Percentiles rank a stretch among this genome's conserved stretches.
Evolutionary conservation across 805 yeast species (phyloP).

Genomic region (Ogataea ganodermae): DNA sequence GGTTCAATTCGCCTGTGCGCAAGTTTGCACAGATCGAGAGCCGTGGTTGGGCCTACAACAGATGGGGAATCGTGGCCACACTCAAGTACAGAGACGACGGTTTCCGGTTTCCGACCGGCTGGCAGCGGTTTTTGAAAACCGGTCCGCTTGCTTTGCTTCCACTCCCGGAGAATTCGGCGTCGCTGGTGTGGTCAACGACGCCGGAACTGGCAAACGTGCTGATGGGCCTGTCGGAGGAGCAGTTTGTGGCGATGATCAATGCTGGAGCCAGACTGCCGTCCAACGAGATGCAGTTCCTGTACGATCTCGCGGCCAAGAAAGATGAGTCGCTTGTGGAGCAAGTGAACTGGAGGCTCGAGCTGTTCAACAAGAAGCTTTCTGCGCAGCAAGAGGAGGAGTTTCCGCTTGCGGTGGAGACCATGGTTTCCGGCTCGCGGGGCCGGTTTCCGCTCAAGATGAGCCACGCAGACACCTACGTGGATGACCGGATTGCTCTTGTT

Average conservation of each 20-base stretch:
- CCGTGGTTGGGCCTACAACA: constrained; percentile 88
- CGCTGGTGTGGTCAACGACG: constrained; percentile 90
- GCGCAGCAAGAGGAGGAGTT: constrained; percentile 54
- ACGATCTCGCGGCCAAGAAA: constrained; percentile 42
- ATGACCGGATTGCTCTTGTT: constrained; percentile 84
- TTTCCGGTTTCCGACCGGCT: constrained; percentile 65
- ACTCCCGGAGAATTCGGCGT: constrained; percentile 81
- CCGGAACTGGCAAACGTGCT: constrained; percentile 71
- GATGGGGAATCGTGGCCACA: constrained; percentile 93
- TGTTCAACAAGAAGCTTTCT: constrained; percentile 36
- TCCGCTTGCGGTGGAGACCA: constrained; percentile 66
- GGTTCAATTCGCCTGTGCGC: constrained; percentile 91
- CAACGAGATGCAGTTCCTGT: constrained; percentile 74
- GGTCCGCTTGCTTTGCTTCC: constrained; percentile 95
- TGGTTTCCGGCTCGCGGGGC: constrained; percentile 70
- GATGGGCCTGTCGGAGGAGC: constrained; percentile 55
- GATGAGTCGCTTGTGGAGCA: constrained; percentile 59
- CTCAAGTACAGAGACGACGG: constrained; percentile 73
- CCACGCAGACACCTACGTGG: constrained; percentile 87
- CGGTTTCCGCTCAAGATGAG: constrained; percentile 85
- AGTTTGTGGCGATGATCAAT: constrained; percentile 72
- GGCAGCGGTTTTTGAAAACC: constrained; percentile 88
- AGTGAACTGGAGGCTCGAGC: constrained; percentile 66
- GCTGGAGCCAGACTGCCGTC: constrained; percentile 83
- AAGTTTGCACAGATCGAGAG: constrained; percentile 77